phyloP scores from a whole-genome alignment of 495 filamentous ascomycete species.

The Penicillium tannophilum region DNA sequence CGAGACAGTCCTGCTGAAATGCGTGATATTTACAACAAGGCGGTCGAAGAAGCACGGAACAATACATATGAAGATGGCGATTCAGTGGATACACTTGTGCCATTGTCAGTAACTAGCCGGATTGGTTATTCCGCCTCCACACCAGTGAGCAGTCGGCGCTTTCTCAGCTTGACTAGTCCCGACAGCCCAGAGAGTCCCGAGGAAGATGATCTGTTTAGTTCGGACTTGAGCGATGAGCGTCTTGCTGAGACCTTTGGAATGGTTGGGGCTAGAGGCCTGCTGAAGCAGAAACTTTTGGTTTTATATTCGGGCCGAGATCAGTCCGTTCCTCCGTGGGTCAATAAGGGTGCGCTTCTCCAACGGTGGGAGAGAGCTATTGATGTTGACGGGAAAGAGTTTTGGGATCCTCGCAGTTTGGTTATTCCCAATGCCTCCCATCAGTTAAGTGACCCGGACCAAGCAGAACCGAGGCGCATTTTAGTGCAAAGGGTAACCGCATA shows the following conservation, averaged over 20 bases:
- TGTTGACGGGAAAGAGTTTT: constrained; percentile 27
- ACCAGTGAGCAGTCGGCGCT: constrained; percentile 65
- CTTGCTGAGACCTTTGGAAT: constrained; percentile 65
- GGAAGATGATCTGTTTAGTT: constrained; percentile 87
- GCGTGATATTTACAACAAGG: constrained; percentile 32
- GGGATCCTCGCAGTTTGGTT: constrained; percentile 44
- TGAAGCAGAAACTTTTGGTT: constrained; percentile 49
- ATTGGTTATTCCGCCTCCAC: constrained; percentile 42
- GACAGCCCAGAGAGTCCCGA: constrained; percentile 54
- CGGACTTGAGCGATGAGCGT: constrained; percentile 64
- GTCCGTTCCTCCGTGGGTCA: constrained; percentile 62
- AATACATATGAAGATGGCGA: constrained; percentile 24
- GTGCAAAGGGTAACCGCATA: constrained; percentile 38
- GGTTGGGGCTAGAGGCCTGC: constrained; percentile 50
- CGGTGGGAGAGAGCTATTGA: constrained; percentile 64
- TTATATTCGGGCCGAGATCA: constrained; percentile 73
- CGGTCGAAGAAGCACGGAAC: constrained; percentile 28
- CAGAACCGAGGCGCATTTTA: constrained; percentile 41
- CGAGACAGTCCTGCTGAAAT: constrained; percentile 32
- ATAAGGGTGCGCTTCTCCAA: constrained; percentile 63
- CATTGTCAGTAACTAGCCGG: constrained; percentile 35
- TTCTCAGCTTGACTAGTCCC: constrained; percentile 62
- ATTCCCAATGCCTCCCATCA: constrained; percentile 51
- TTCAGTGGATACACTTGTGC: constrained; percentile 36
- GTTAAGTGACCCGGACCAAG: constrained; percentile 49